phyloP scores from a whole-genome alignment of 805 yeast species.

The Starmerella geochares region DNA sequence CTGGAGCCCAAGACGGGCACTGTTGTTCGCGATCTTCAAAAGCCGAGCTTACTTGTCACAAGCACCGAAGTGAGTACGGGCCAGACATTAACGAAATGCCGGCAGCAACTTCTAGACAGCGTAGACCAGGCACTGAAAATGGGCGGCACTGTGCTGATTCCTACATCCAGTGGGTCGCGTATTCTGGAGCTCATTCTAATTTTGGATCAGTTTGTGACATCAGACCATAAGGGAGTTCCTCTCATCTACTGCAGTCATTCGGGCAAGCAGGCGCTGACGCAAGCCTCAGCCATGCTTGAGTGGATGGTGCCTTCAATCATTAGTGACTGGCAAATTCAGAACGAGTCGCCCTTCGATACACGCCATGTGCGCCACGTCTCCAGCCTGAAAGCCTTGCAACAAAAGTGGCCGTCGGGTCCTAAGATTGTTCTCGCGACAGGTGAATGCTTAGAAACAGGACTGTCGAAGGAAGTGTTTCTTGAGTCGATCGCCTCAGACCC shows the following conservation, averaged over 20 bases:
- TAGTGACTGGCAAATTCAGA: slow-evolving; percentile 69
- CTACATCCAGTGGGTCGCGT: slow-evolving; percentile 71
- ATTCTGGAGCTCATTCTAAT: slow-evolving; percentile 67
- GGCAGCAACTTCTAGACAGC: slow-evolving; percentile 51
- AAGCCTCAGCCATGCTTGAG: slow-evolving; percentile 82
- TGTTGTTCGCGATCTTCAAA: slow-evolving; percentile 45
- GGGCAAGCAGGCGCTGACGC: slow-evolving; percentile 65
- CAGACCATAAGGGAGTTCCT: slow-evolving; percentile 40
- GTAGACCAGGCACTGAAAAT: slow-evolving; percentile 56
- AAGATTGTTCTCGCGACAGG: slow-evolving; percentile 75
- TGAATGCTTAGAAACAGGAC: slow-evolving; percentile 52
- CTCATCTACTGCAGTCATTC: slow-evolving; percentile 67
- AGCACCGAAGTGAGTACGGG: slow-evolving; percentile 52
- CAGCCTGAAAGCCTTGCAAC: slow-evolving; percentile 29
- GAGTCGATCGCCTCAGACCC: slow-evolving; percentile 48
- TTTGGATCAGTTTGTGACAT: slow-evolving; percentile 53
- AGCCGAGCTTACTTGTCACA: slow-evolving; percentile 79
- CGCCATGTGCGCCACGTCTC: slow-evolving; percentile 49
- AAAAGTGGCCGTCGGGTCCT: slow-evolving; percentile 34
- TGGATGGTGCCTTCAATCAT: slow-evolving; percentile 91
- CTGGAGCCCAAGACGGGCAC: slow-evolving; percentile 47
- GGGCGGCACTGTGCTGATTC: slow-evolving; percentile 75
- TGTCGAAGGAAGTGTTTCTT: slow-evolving; percentile 36
- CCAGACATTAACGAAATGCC: slow-evolving; percentile 25
- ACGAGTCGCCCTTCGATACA: slow-evolving; percentile 70